Base-by-base conservation (phyloP, 352 stramenopile genomes). In the Phytophthora podocarpi region DNA sequence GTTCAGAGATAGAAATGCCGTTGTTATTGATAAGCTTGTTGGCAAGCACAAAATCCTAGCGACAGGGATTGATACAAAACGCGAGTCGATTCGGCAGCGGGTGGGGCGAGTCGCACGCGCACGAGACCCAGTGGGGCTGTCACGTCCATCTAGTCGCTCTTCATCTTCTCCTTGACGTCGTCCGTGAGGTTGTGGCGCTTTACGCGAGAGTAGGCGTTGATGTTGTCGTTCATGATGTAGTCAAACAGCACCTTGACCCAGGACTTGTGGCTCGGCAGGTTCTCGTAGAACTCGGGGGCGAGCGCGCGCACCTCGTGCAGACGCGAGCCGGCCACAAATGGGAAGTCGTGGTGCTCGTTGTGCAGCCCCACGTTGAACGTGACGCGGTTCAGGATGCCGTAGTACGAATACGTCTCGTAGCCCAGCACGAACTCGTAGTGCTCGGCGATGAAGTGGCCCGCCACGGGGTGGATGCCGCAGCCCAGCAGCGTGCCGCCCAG, bases 331-430 rank as follows among this genome's bases (percentile, higher is more conserved):
- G 92, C 76, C 9, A 98, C 82, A 55, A 91, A 93, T 26, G 96
- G 93, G 72, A 99, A 99, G 75, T 99, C 97, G 70, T 99, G 97
- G 78, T 99, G 97, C 75, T 99, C 96, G 73, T 99, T 99, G 81
- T 99, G 97, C 67, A 98, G 97, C 18, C 97, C 97, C 18, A 99
- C 97, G 76, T 99, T 99, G 69, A 98, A 99, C 39, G 93, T 97
- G 41, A 99, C 71, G 56, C 82, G 92, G 81, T 99, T 99, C 28
- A 99, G 80, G 20, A 91, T 88, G 59, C 97, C 97, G 71, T 99
- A 99, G 85, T 99, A 99, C 53, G 89, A 98, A 74, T 98, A 99
- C 32, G 97, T 99, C 74, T 98, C 96, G 52, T 98, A 89, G 55
- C 96, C 95, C 27, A 96, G 71, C 53, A 94, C 82, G 66, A 99